Conservation (phyloP, 768 basidiomycete species). For the Russula ochroleuca region DNA sequence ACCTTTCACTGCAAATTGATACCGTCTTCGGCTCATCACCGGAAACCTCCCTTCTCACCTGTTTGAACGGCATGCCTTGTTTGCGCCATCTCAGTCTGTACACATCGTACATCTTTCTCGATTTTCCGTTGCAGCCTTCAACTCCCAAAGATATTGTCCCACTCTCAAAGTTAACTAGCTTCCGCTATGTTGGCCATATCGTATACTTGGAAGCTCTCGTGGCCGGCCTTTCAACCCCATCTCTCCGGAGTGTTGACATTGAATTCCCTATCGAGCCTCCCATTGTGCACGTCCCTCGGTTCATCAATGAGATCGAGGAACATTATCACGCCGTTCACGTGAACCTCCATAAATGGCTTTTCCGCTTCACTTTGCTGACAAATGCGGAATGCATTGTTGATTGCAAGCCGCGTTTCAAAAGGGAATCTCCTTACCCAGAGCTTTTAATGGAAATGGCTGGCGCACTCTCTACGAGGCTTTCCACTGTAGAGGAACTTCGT, state of each 20-base stretch:
- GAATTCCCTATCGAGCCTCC: fast-evolving
- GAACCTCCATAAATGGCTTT: background rate
- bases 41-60: background rate
- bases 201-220: background rate
- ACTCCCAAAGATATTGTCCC: background rate
- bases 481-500: background rate
- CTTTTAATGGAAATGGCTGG: background rate
- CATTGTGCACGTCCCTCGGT: background rate
- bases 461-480: background rate
- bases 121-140: background rate
- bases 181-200: background rate
- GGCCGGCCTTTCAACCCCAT: background rate
- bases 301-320: background rate
- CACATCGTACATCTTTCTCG: too few species aligned
- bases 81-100: background rate
- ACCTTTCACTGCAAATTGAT: background rate
- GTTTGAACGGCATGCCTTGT: background rate
- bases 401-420: background rate
- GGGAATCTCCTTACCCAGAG: too few species aligned
- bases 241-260: background rate
- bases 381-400: background rate
- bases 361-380: background rate
- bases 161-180: background rate
- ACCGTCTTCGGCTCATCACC: too few species aligned
- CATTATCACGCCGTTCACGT: background rate